Conservation (phyloP, 2,329 filamentous ascomycete species). For the Malbranchea zuffiana region DNA sequence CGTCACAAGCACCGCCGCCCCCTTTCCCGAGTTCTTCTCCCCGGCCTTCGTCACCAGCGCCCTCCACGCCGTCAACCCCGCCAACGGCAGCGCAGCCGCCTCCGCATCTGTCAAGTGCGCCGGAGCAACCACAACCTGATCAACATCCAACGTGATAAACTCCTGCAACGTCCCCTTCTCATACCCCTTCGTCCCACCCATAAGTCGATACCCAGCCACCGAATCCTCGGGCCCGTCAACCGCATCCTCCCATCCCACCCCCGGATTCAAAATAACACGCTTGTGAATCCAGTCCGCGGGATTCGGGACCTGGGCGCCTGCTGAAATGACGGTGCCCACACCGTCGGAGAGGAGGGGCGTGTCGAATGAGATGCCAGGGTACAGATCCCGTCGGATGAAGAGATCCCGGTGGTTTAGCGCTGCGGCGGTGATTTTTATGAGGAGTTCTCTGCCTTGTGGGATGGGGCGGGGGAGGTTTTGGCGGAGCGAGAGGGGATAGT, state of each 20-base stretch:
- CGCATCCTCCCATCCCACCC: conserved; percentile 62
- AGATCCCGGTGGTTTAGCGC: conserved; percentile 92
- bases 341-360: conserved; percentile 75
- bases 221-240: conserved; percentile 59
- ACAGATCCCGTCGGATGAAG: conserved; percentile 85
- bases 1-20: conserved; percentile 71
- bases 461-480: conserved; percentile 52
- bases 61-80: conserved; percentile 79
- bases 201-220: conserved; percentile 28
- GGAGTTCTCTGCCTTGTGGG: conserved; percentile 56
- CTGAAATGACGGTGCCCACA: conserved; percentile 57
- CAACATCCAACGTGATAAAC: conserved; percentile 55
- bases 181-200: conserved; percentile 50
- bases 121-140: conserved; percentile 66
- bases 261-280: conserved; percentile 67
- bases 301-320: conserved; percentile 44
- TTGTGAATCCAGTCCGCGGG: conserved; percentile 50
- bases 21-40: conserved; percentile 42
- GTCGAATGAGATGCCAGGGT: conserved; percentile 72
- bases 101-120: conserved; percentile 60
- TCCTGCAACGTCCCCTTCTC: conserved; percentile 64
- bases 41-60: conserved; percentile 70
- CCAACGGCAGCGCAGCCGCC: conserved; percentile 73
- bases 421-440: conserved; percentile 65
- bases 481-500: conserved; percentile 46